Conservation (phyloP, 2,329 filamentous ascomycete species). For the Hysterium pulicare region DNA sequence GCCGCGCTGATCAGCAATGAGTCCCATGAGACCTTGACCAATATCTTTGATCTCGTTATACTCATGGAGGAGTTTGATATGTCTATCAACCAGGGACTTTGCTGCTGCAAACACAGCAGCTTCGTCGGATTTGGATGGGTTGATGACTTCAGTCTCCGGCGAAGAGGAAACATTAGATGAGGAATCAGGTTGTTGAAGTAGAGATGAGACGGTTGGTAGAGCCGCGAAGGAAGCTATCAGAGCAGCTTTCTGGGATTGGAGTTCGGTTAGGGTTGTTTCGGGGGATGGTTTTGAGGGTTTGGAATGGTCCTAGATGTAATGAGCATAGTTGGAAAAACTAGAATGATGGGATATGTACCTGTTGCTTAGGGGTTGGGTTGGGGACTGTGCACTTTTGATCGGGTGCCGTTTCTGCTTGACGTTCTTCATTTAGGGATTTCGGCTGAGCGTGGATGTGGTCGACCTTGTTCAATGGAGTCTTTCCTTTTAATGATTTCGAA, state of each 20-base stretch:
- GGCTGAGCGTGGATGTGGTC: too few species aligned
- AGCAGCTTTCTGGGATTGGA: conserved; percentile 42
- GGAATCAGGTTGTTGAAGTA: conserved; percentile 28
- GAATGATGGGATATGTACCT: background rate
- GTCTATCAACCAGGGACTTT: conserved; percentile 55
- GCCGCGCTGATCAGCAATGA: conserved; percentile 64
- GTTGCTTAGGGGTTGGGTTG: too few species aligned
- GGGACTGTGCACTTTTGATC: too few species aligned
- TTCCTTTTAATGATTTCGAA: too few species aligned
- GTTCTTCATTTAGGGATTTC: too few species aligned
- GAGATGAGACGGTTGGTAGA: conserved; percentile 30
- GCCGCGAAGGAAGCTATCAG: conserved; percentile 30
- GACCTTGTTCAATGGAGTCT: too few species aligned
- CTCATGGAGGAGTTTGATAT: conserved; percentile 63
- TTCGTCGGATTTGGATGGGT: conserved; percentile 11
- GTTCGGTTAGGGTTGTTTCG: conserved; percentile 46
- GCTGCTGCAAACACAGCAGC: conserved; percentile 34
- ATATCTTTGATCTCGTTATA: conserved; percentile 72
- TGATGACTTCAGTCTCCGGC: background rate
- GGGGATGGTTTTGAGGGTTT: background rate
- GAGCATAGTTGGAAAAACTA: too few species aligned
- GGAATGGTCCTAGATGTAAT: conserved; percentile 36
- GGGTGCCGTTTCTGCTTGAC: too few species aligned
- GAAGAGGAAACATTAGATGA: conserved; percentile 4
- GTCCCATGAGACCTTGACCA: conserved; percentile 61